Evolutionary conservation across 768 basidiomycete species (phyloP).

Genomic region (Glaciozyma antarctica): DNA sequence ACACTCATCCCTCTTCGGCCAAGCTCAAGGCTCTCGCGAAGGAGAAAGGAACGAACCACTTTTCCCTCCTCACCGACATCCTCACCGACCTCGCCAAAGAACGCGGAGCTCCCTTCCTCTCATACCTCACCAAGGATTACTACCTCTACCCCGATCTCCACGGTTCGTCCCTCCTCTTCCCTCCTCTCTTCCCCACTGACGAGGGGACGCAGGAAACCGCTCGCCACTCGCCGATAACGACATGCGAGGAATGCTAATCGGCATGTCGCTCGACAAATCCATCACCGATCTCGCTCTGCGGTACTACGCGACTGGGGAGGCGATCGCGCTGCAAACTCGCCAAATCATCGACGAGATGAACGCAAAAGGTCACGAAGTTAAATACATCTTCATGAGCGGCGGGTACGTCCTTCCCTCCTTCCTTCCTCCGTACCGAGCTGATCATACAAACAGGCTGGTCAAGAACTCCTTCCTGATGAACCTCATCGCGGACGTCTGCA

Average conservation of each 20-base stretch:
- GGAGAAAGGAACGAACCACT: constrained; percentile 44
- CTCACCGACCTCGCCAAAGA: constrained; percentile 46
- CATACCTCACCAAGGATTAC: constrained; percentile 72
- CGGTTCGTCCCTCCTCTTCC: constrained; percentile 46
- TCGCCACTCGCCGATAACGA: constrained; percentile 92
- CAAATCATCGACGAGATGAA: constrained; percentile 82
- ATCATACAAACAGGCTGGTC: neutral
- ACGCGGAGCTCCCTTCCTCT: constrained; percentile 44
- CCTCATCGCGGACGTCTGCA: constrained; percentile 75
- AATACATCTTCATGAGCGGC: constrained; percentile 73
- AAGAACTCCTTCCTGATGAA: neutral
- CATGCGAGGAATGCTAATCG: constrained; percentile 86
- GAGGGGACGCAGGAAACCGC: constrained; percentile 60
- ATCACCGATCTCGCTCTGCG: constrained; percentile 75
- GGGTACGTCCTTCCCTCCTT: constrained; percentile 48
- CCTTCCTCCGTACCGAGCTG: neutral
- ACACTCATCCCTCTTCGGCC: constrained; percentile 75
- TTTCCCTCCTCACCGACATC: constrained; percentile 55
- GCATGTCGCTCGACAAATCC: constrained; percentile 67
- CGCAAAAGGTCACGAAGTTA: constrained; percentile 68
- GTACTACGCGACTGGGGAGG: constrained; percentile 81
- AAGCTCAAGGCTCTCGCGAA: constrained; percentile 58
- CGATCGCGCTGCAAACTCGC: constrained; percentile 53
- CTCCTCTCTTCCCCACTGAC: neutral
- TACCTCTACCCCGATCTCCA: constrained; percentile 91